These are phyloP conservation scores for Croton laevigatus DNA, from an alignment of 441 rosid species.

Conservation along the genomic window DNA sequence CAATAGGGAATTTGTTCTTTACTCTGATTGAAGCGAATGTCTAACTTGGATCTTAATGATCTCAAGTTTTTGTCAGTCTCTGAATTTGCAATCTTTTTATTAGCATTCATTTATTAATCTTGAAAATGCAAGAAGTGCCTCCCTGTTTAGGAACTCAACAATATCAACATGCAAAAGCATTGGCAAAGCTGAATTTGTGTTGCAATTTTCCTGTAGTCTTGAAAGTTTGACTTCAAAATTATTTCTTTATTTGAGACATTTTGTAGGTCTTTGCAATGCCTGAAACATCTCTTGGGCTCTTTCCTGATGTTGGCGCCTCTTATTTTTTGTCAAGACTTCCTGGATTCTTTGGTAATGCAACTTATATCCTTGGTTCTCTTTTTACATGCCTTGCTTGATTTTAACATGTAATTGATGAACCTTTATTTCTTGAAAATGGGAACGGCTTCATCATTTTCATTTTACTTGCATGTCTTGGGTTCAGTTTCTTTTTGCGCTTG, in stretches of 20 bases:
- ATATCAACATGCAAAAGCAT: neutral
- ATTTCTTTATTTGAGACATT: slow-evolving; percentile 5
- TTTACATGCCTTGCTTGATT: neutral
- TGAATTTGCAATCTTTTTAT: neutral
- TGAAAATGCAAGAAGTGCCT: neutral
- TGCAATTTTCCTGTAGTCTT: neutral
- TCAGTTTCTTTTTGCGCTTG: neutral
- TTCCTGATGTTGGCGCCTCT: slow-evolving; percentile 88
- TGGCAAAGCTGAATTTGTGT: slow-evolving; percentile 5
- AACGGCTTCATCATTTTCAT: neutral
- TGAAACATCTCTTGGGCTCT: slow-evolving; percentile 76
- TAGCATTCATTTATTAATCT: slow-evolving; percentile 9
- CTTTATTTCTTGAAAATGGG: neutral
- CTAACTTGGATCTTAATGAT: neutral
- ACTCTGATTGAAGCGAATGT: neutral
- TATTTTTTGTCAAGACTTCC: slow-evolving; percentile 92
- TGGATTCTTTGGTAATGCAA: slow-evolving; percentile 71
- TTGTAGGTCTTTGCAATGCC: slow-evolving; percentile 89
- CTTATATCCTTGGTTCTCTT: slow-evolving; percentile 15
- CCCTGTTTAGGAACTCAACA: neutral
- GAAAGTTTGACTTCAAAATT: neutral
- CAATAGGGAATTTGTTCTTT: neutral
- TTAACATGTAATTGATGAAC: neutral
- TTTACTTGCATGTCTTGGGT: neutral
- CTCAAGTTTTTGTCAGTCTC: neutral